A percentile compares a stretch with the other conserved stretches of the same genome.
Conservation (phyloP, 352 stramenopile genomes). For the Phytophthora macrochlamydospora region DNA sequence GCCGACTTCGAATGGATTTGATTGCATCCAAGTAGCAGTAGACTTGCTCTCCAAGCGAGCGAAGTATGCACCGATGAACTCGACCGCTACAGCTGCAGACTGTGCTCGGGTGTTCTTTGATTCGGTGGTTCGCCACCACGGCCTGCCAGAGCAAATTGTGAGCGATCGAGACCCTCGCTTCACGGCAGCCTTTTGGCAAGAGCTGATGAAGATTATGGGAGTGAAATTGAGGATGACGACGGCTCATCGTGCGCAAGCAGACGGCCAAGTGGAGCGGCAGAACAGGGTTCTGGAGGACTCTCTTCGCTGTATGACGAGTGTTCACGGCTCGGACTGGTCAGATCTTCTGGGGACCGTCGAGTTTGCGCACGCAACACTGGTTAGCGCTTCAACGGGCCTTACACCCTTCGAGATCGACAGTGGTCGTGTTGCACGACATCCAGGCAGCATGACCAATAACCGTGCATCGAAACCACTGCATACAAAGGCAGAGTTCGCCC, state of each 20-base stretch:
- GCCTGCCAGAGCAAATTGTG: background rate
- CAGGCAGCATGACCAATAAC: background rate
- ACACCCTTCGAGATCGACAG: background rate
- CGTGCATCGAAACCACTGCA: background rate
- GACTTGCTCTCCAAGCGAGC: conserved; percentile 7
- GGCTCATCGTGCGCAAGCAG: background rate
- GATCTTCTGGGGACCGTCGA: background rate
- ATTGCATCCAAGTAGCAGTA: conserved; percentile 2
- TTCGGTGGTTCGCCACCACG: background rate
- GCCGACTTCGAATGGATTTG: background rate
- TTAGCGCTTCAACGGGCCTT: background rate
- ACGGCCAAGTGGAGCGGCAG: background rate
- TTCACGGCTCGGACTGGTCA: background rate
- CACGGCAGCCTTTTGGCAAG: background rate
- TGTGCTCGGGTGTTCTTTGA: conserved; percentile 6
- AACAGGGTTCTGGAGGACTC: background rate
- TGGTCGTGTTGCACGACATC: background rate
- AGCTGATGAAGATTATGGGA: background rate
- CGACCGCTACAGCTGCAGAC: conserved; percentile 1
- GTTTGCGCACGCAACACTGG: background rate
- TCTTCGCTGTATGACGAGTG: background rate
- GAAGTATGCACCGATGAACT: conserved; percentile 2
- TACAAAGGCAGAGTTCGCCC: background rate
- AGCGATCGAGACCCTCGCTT: conserved; percentile 4
- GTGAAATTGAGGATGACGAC: background rate